phyloP scores from a whole-genome alignment of 2,329 filamentous ascomycete species.

The Fusarium sp. region DNA sequence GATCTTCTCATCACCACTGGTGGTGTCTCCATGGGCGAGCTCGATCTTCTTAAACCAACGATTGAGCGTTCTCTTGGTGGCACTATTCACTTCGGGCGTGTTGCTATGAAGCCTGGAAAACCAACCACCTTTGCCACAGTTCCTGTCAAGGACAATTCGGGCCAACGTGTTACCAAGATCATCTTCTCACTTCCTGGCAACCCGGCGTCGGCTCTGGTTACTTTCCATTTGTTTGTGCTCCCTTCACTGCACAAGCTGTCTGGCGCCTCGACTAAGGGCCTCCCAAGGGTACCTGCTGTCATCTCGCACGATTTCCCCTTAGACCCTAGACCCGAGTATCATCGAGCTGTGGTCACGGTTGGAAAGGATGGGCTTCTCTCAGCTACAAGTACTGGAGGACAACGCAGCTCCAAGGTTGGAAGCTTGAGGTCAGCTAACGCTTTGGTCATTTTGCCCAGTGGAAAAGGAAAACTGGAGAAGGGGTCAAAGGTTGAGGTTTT shows the following conservation, averaged over 20 bases:
- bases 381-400: slow-evolving; percentile 86
- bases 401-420: slow-evolving; percentile 89
- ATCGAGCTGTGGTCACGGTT: slow-evolving; percentile 79
- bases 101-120: slow-evolving; percentile 98
- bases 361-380: slow-evolving; percentile 73
- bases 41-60: slow-evolving; percentile 95
- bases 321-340: slow-evolving; percentile 89
- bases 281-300: slow-evolving; percentile 77
- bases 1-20: slow-evolving; percentile 92
- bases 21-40: slow-evolving; percentile 97
- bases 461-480: slow-evolving; percentile 71
- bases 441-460: slow-evolving; percentile 77
- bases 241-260: slow-evolving; percentile 82
- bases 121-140: slow-evolving; percentile 96
- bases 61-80: slow-evolving; percentile 90
- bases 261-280: slow-evolving; percentile 73
- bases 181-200: slow-evolving; percentile 95
- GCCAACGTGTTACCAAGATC: slow-evolving; percentile 70
- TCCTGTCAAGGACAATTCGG: slow-evolving; percentile 68
- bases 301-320: slow-evolving; percentile 77
- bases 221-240: slow-evolving; percentile 92
- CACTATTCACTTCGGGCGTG: slow-evolving; percentile 94
- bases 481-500: slow-evolving; percentile 80
- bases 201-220: slow-evolving; percentile 91
- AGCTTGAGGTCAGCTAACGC: slow-evolving; percentile 92